Evolutionary conservation across 371 early-diverging fungal species (phyloP).

Genomic region (Mycotypha africana): DNA sequence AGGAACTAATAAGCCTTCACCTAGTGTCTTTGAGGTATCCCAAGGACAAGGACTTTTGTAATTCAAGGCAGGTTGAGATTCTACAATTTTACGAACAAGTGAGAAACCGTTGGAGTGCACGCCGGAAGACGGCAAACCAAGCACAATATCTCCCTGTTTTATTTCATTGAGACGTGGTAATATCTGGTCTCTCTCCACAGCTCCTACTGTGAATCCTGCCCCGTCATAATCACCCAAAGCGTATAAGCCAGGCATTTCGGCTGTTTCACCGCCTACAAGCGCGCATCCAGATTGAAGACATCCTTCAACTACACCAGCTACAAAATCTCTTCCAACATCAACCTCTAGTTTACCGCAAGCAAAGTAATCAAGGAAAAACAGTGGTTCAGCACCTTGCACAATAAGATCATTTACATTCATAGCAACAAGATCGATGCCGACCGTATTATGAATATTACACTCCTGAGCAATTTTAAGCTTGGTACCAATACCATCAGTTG

Average conservation of each 20-base stretch:
- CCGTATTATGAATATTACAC: constrained; percentile 81
- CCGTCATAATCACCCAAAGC: constrained; percentile 85
- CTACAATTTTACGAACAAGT: constrained; percentile 88
- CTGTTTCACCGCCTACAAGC: constrained; percentile 97
- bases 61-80: constrained; percentile 60
- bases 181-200: constrained; percentile 85
- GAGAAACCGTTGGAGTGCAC: constrained; percentile 98
- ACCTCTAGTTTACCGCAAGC: constrained; percentile 93
- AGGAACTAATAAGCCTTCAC: constrained; percentile 84
- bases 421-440: constrained; percentile 95
- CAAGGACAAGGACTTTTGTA: constrained; percentile 85
- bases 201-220: constrained; percentile 97
- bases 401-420: constrained; percentile 98
- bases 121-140: constrained; percentile 92
- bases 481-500: constrained; percentile 98
- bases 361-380: constrained; percentile 97
- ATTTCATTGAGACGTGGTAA: constrained; percentile 82
- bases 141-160: constrained; percentile 74
- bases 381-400: constrained; percentile 98
- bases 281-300: constrained; percentile 92
- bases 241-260: constrained; percentile 98
- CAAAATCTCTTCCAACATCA: constrained; percentile 84
- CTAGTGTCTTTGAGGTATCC: constrained; percentile 60
- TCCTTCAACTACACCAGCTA: constrained; percentile 92
- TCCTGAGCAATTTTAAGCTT: constrained; percentile 94